These are phyloP conservation scores for Mortierella sp. DNA, from an alignment of 371 early-diverging fungal species.

Conservation along the genomic window DNA sequence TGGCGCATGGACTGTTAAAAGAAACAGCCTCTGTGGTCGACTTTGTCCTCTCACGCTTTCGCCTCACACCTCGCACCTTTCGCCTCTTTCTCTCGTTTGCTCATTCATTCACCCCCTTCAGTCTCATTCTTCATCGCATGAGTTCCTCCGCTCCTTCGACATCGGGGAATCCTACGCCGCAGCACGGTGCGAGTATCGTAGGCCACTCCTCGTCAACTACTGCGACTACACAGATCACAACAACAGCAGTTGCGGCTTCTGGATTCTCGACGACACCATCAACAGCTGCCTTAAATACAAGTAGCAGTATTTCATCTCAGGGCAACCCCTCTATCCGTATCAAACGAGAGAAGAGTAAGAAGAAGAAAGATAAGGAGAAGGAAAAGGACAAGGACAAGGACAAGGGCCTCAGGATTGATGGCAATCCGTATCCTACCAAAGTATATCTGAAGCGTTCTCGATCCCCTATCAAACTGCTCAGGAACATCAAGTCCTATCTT, in stretches of 20 bases:
- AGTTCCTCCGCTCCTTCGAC: not conserved
- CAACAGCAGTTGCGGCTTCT: not conserved
- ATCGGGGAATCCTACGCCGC: conserved; percentile 1
- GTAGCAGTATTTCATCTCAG: conserved; percentile 8
- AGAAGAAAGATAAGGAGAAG: conserved; percentile 4
- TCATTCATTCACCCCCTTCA: too few relatives aligned
- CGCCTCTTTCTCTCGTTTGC: too few relatives aligned
- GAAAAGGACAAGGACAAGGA: conserved; percentile 4
- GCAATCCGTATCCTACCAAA: conserved; percentile 4
- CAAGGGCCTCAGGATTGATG: not conserved
- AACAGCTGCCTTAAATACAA: not conserved
- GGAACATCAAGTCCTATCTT: conserved; percentile 47
- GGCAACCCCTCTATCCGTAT: conserved; percentile 19
- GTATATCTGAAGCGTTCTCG: conserved; percentile 40
- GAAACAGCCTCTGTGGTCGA: too few relatives aligned
- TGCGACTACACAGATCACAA: not conserved
- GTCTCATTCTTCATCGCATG: not conserved
- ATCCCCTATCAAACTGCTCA: conserved; percentile 50
- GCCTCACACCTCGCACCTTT: too few relatives aligned
- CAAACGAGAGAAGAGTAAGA: not conserved
- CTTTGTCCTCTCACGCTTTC: too few relatives aligned
- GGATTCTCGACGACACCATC: not conserved
- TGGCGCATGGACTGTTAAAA: too few relatives aligned
- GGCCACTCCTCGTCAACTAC: not conserved
- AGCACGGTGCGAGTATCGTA: not conserved